These are phyloP conservation scores for Detonula confervacea DNA, from an alignment of 352 stramenopile species.

Conservation along the genomic window DNA sequence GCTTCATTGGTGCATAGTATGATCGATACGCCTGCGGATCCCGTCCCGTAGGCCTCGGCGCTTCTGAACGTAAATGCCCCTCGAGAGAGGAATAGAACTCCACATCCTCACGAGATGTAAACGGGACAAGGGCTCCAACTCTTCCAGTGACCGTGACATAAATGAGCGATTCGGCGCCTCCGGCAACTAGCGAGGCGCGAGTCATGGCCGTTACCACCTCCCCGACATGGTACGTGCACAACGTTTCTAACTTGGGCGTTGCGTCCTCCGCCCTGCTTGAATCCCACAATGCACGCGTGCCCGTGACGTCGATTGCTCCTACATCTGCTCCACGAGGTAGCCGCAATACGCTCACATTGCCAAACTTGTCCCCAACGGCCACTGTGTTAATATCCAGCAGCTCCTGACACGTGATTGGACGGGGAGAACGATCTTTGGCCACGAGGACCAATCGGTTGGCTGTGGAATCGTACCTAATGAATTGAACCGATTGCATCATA, in stretches of 20 bases:
- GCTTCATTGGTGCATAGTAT: conserved; percentile 98
- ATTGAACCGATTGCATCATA: conserved; percentile 95
- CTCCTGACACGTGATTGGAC: conserved; percentile 85
- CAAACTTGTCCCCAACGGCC: conserved; percentile 98
- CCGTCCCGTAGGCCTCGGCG: conserved; percentile 88
- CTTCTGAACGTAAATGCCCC: conserved; percentile 88
- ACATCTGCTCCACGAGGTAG: conserved; percentile 91
- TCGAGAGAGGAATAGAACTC: conserved; percentile 99
- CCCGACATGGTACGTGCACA: conserved; percentile 97
- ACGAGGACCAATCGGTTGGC: conserved; percentile 97
- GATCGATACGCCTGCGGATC: conserved; percentile 97
- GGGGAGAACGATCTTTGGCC: conserved; percentile 93
- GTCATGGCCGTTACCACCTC: conserved; percentile 98
- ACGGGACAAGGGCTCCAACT: conserved; percentile 96
- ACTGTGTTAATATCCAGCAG: conserved; percentile 98
- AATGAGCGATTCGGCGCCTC: conserved; percentile 95
- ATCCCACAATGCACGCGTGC: conserved; percentile 97
- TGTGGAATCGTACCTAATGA: conserved; percentile 96
- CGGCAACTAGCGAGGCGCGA: conserved; percentile 93
- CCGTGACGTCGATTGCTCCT: conserved; percentile 94
- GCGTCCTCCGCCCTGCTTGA: conserved; percentile 80
- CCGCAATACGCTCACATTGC: conserved; percentile 97
- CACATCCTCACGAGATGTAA: conserved; percentile 95
- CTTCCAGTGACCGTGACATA: conserved; percentile 96
- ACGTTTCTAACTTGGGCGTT: conserved; percentile 96